A percentile compares a stretch with the other conserved stretches of the same genome.
Evolutionary conservation across 202 grass and related monocot species (phyloP).

Genomic region (Carex arenaria): DNA sequence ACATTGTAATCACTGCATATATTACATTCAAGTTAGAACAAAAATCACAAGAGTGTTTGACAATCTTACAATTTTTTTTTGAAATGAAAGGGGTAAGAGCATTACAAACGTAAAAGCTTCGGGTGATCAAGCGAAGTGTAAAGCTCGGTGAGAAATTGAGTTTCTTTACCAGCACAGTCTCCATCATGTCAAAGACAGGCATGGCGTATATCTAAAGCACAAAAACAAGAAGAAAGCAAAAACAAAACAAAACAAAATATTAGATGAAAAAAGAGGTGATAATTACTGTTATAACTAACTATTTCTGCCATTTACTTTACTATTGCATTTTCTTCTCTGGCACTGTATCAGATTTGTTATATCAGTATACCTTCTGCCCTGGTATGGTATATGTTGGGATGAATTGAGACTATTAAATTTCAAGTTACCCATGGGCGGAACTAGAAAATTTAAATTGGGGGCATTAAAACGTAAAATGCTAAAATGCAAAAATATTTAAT

Average conservation of each 20-base stretch:
- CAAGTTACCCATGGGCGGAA: no score
- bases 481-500: no score
- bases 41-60: neutral
- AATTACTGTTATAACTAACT: neutral
- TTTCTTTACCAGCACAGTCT: conserved; percentile 80
- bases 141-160: conserved; percentile 52
- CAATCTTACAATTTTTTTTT: neutral
- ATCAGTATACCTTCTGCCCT: neutral
- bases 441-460: no score
- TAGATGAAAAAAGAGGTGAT: neutral
- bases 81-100: neutral
- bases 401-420: neutral
- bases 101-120: conserved; percentile 77
- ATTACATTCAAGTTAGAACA: conserved; percentile 4
- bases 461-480: no score
- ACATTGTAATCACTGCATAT: conserved; percentile 88
- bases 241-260: neutral
- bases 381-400: no score
- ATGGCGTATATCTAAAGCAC: conserved; percentile 56
- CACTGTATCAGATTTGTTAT: neutral
- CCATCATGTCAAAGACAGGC: conserved; percentile 85
- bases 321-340: neutral
- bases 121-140: conserved; percentile 51
- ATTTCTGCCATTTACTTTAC: neutral
- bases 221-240: neutral